Base-by-base conservation (phyloP, 1,139 yeast genomes). In the Magnusiomyces fungicola region DNA sequence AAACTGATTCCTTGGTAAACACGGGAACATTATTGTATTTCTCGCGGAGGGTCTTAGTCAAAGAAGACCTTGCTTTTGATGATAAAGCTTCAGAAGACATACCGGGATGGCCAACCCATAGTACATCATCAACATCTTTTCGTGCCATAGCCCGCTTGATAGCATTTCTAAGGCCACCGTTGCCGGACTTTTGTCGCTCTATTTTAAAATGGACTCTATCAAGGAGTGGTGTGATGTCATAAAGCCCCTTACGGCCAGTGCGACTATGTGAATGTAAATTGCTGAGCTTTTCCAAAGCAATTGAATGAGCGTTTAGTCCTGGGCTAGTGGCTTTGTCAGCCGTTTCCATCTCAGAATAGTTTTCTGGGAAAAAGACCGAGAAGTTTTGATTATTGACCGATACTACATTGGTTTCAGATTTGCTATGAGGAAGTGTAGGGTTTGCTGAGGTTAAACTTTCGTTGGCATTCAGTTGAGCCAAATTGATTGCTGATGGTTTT, bases 71-170 rank as follows among this genome's bases (percentile, higher is more conserved):
- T 2, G 83, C 81, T 0, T 66, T 62, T 0, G 69, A 68, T 2
- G 92, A 83, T 19, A 92, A 76, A 34, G 77, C 80, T 65, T 92
- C 97, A 18, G 92, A 83, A 22, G 97, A 96, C 75, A 89, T 83
- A 24, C 96, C 95, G 45, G 86, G 69, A 0, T 95, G 82, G 12
- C 98, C 98, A 2, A 90, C 80, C 96, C 97, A 92, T 53, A 70
- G 72, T 45, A 78, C 73, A 4, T 74, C 70, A 6, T 74, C 70
- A 14, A 79, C 69, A 1, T 74, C 70, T 6, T 71, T 69, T 34
- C 76, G 77, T 3, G 68, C 63, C 24, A 70, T 57, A 0, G 95
- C 83, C 7, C 83, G 69, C 47, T 76, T 74, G n/a, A 92, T 78
- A 0, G 97, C 97, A 58, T 92, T 92, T 53, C 80, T 78, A 58